Evolutionary conservation across 306 rosid genomes (phyloP), one percentile per base, ranked within the genome.

Genomic region (Geum urbanum): DNA sequence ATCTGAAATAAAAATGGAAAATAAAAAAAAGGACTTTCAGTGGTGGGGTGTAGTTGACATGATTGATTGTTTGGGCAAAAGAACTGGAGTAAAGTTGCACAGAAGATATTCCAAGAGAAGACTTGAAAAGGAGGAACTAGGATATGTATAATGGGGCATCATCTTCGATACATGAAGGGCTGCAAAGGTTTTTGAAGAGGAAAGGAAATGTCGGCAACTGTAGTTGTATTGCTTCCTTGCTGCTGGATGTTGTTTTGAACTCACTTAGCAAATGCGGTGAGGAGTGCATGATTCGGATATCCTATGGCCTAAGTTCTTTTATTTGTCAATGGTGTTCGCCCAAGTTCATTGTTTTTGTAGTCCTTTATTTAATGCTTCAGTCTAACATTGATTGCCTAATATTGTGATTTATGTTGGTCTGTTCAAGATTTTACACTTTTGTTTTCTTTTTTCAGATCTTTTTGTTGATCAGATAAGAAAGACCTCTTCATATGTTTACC

Each of bases 181-280:
- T 58, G 70, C 80, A 52, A 80, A 70, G 76, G 72, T 78, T 67
- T 72, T 72, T 72, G 74, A 80, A 84, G 86, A 68, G 82, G 74
- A 78, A 74, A 72, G 78, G 85, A 79, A 81, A 74, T 79, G 78
- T 69, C 79, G 76, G 81, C 77, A 82, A 74, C 77, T 77, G 57
- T 83, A 82, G 86, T 82, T 76, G 75, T 80, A 76, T 79, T 79
- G 83, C 81, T 84, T 84, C 70, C 69, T 74, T 66, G 82, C 86
- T 78, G 83, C 85, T 80, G 85, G 81, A 83, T 81, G 86, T 55
- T 81, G 90, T 89, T 83, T 71, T 80, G 71, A 81, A 80, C 78
- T 79, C 81, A 60, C 80, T 79, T 80, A 66, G 78, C 75, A 69
- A 73, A 77, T 47, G 52, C 75, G 75, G 78, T 55, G 76, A 82